Evolutionary conservation across 768 basidiomycete genomes (phyloP), one percentile per base, ranked within the genome.

Genomic region (Leccinum fibrillosum): DNA sequence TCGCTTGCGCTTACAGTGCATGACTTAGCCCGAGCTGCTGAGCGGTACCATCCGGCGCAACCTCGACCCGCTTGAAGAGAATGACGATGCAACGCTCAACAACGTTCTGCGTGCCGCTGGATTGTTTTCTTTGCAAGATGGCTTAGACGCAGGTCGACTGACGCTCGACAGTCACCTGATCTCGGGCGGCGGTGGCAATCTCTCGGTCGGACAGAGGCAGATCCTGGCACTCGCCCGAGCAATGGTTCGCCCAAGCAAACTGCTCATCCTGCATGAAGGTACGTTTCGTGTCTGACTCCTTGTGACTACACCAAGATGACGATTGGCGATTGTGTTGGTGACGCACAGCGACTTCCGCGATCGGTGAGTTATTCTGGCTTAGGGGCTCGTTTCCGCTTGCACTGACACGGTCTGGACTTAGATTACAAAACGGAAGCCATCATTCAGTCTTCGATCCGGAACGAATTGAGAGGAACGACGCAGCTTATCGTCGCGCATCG

Each of bases 121-220:
- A 3, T 69, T 82, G 4, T 78, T 74, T 60, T 66, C 74, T 3
- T 62, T 78, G 6, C 77, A 79, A 56, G 67, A 68, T 11, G 74
- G 77, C 1, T 67, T 61, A 6, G 74, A 75, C 1, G 73, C 75
- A 28, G 70, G 59, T 25, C 70, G 67, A 2, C 68, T 83, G 28
- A 78, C 76, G 4, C 72, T 83, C 2, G 80, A 83, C 56, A 80
- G 74, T 44, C n/a, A n/a, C n/a, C 59, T 62, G 28, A 77, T 83
- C 34, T 70, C 79, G 3, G 74, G 73, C 21, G 80, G 78, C 2
- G 80, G 79, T 0, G 54, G 71, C 1, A 82, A 81, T 59, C 65
- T 82, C n/a, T 81, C 78, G 5, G 77, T 86, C n/a, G 84, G 85
- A 4, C 81, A 86, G 64, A 72, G 83, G 10, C 85, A 86, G 66